Evolutionary conservation across 768 basidiomycete genomes (phyloP).

Genomic region (Suillus subluteus): DNA sequence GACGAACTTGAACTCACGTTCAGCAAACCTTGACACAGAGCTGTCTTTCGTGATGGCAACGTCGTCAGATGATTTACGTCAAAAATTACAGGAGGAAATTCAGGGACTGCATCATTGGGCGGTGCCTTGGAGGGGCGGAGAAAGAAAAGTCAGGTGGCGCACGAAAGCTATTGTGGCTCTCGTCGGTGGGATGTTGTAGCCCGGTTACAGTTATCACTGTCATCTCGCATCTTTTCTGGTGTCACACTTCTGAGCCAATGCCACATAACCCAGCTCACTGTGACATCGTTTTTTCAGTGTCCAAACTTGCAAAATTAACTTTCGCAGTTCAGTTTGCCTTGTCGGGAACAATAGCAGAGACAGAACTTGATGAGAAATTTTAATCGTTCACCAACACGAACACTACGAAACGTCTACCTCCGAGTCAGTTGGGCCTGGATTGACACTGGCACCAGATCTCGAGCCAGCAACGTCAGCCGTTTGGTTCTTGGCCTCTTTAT

Average conservation of each 20-base stretch:
- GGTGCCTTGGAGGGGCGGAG: conserved; percentile 59
- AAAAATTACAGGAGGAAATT: conserved; percentile 57
- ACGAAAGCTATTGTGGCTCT: conserved; percentile 67
- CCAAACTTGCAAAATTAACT: neutral
- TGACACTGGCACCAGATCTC: neutral
- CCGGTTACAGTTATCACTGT: neutral
- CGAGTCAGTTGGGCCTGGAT: neutral
- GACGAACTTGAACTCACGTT: conserved; percentile 92
- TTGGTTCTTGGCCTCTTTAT: neutral
- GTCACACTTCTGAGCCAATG: neutral
- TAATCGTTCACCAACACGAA: neutral
- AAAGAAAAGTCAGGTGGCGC: conserved; percentile 60
- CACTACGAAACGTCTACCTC: neutral
- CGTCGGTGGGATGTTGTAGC: conserved; percentile 71
- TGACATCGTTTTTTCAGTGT: neutral
- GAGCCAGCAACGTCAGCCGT: neutral
- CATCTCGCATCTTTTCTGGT: neutral
- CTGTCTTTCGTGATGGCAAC: conserved; percentile 85
- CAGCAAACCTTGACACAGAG: conserved; percentile 89
- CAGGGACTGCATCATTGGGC: conserved; percentile 52
- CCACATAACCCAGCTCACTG: neutral
- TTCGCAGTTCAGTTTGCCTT: neutral
- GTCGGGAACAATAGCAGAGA: neutral
- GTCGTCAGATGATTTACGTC: conserved; percentile 54
- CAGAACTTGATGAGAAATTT: neutral